Percentiles rank a stretch among this genome's conserved stretches.
Evolutionary conservation across 345 rosid genomes (phyloP).

Genomic region (Citrus hindsii): DNA sequence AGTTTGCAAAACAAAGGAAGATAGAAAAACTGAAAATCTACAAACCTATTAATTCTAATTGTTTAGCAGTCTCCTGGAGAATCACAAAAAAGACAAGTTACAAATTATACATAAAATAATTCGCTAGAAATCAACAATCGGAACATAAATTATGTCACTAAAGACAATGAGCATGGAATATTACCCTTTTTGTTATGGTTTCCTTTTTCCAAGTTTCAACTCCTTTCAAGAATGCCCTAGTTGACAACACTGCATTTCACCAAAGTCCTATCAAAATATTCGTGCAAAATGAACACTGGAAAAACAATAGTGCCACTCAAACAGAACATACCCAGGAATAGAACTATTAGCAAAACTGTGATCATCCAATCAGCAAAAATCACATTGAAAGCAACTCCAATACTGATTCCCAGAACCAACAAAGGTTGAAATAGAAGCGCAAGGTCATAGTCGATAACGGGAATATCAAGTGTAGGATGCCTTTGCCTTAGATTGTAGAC

Average conservation of each 20-base stretch:
- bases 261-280: not conserved
- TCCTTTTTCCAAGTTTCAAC: constrained; percentile 53
- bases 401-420: constrained; percentile 43
- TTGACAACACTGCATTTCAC: constrained; percentile 31
- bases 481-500: constrained; percentile 22
- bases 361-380: constrained; percentile 55
- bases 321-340: constrained; percentile 29
- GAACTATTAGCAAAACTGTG: constrained; percentile 38
- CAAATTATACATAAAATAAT: not conserved
- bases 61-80: constrained; percentile 33
- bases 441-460: constrained; percentile 48
- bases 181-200: constrained; percentile 32
- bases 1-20: not conserved
- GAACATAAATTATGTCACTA: not conserved
- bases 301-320: not conserved
- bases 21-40: too few relatives aligned
- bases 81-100: not conserved
- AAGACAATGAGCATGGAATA: not conserved
- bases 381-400: constrained; percentile 46
- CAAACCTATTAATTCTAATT: constrained; percentile 22
- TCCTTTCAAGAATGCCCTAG: constrained; percentile 45
- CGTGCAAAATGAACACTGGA: not conserved
- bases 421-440: constrained; percentile 50
- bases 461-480: constrained; percentile 46
- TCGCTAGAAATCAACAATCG: not conserved